Conservation (phyloP, 2,329 filamentous ascomycete species). For the Pseudogymnoascus destructans region DNA sequence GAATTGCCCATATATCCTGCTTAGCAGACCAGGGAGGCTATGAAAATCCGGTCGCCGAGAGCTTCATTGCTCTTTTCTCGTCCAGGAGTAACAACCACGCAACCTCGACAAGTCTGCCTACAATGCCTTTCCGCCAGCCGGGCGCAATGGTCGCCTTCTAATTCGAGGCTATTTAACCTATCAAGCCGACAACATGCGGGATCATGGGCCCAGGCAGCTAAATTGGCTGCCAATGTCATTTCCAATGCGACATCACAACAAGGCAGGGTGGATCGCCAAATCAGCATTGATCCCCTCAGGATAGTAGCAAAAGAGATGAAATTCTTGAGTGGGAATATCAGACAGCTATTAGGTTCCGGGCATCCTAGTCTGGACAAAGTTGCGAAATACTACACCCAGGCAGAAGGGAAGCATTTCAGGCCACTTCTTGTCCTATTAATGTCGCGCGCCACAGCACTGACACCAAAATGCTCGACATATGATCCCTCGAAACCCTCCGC, state of each 20-base stretch:
- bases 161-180: conserved; percentile 23
- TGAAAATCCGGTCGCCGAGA: conserved; percentile 41
- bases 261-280: conserved; percentile 64
- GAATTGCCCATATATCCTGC: conserved; percentile 1
- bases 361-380: conserved; percentile 90
- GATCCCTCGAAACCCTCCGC: conserved; percentile 22
- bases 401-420: conserved; percentile 91
- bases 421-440: conserved; percentile 92
- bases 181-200: conserved; percentile 40
- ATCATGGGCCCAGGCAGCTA: conserved; percentile 64
- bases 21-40: conserved; percentile 24
- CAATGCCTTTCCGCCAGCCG: conserved; percentile 25
- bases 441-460: conserved; percentile 79
- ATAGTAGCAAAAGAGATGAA: conserved; percentile 95
- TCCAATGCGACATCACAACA: conserved; percentile 47
- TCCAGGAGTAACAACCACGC: conserved; percentile 26
- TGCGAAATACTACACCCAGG: conserved; percentile 95
- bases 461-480: conserved; percentile 47
- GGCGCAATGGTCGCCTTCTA: conserved; percentile 12
- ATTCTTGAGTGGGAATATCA: conserved; percentile 85
- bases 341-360: conserved; percentile 82
- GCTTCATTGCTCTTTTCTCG: conserved; percentile 34
- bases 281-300: conserved; percentile 75
- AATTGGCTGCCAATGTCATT: conserved; percentile 57
- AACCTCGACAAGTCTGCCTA: conserved; percentile 29